Conservation (phyloP, 306 rosid species). For the Quercus mongolica region DNA sequence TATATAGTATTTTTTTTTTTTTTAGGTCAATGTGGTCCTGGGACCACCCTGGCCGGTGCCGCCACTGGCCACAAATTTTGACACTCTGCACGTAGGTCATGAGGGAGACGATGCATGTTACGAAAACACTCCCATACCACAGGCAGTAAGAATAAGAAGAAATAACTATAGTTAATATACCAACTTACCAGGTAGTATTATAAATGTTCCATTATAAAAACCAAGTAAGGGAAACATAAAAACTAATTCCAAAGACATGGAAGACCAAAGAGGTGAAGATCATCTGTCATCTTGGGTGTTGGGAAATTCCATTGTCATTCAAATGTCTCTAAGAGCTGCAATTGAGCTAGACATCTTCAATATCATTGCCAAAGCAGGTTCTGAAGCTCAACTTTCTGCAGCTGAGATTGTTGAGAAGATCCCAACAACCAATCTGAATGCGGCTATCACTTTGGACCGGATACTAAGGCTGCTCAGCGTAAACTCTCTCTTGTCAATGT, state of each 20-base stretch:
- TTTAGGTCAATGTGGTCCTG: no score
- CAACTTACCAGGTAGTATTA: no score
- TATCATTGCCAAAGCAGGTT: slow-evolving; percentile 14
- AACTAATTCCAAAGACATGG: not conserved
- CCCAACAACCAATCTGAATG: not conserved
- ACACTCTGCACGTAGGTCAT: no score
- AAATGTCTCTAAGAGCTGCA: slow-evolving; percentile 4
- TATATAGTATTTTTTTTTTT: no score
- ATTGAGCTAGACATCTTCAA: slow-evolving; percentile 9
- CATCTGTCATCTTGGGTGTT: not conserved
- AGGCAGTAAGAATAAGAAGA: no score
- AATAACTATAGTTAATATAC: no score
- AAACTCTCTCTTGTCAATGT: not conserved
- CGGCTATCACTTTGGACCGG: not conserved
- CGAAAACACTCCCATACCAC: no score
- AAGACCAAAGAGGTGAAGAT: not conserved
- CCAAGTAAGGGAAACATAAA: not conserved
- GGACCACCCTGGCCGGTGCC: no score
- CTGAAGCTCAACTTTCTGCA: slow-evolving; percentile 6
- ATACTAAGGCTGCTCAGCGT: not conserved
- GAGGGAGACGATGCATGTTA: no score
- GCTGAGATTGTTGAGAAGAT: slow-evolving; percentile 2
- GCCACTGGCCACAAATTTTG: no score
- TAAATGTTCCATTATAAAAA: not conserved
- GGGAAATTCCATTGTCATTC: not conserved